Base-by-base conservation (phyloP, 2,329 filamentous ascomycete genomes). In the Albophoma yamanashiensis region DNA sequence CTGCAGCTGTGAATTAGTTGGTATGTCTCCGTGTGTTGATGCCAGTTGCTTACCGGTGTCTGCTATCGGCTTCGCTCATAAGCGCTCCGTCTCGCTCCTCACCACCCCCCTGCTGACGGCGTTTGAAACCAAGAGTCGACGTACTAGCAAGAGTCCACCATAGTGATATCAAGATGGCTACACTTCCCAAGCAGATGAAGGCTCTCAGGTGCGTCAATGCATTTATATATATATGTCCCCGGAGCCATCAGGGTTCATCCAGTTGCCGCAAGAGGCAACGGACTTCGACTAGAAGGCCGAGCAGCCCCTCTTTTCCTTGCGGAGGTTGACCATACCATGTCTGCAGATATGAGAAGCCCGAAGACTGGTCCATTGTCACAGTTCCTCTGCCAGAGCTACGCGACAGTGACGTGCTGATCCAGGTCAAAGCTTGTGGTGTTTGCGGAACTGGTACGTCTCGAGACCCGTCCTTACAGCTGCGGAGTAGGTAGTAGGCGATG, bases 391-490 rank as follows among this genome's bases (percentile, higher is more conserved):
- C 85, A 25, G 78, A 76, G 65, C 73, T 87, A 64, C 80, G 83
- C 65, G 77, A 83, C 34, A 80, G 83, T 61, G 83, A 87, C 71
- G 76, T 86, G 64, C 73, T 86, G 66, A 79, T 87, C 73, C 85
- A 88, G 74, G 85, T 88, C 68, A 87, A 87, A 74, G 85, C 82
- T 59, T 86, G 82, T 65, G 83, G 84, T 76, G 82, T 86, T 63
- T 86, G 83, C 65, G 81, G 81, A 64, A 83, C 80, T 64, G 80
- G 81, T 73, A 68, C 75, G 70, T 74, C 71, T 58, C 73, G 5
- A 53, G 31, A 53, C 27, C 50, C 50, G 5, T 36, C 17, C 2
- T 36, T 31, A 53, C 27, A 53, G 27, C 31, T n/a, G 36, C 8
- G 8, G 36, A 36, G 27, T 52, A 17, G 27, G 27, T 52, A 17